A percentile compares a stretch with the other conserved stretches of the same genome.
phyloP scores from a whole-genome alignment of 148 eudicot genomes.

The Rhododendron williamsianum region DNA sequence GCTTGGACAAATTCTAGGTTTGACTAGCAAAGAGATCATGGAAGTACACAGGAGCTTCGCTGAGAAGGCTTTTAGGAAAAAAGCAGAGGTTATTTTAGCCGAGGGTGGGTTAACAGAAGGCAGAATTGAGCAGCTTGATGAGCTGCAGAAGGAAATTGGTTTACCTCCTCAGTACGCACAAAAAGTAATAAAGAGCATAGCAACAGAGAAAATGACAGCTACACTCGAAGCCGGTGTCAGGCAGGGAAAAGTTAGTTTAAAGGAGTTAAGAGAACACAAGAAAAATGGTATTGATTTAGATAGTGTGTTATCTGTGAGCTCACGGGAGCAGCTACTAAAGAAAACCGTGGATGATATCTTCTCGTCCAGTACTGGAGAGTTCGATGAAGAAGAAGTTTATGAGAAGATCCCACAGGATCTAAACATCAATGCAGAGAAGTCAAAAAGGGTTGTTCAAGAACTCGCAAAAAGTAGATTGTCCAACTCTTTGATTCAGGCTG shows the following conservation, averaged over 20 bases:
- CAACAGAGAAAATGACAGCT: slow-evolving; percentile 71
- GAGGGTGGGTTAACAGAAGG: slow-evolving; percentile 84
- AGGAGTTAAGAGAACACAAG: slow-evolving; percentile 74
- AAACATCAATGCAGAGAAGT: slow-evolving; percentile 56
- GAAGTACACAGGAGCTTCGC: slow-evolving; percentile 74
- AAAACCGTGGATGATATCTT: slow-evolving; percentile 71
- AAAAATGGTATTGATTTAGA: slow-evolving; percentile 65
- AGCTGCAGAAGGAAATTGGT: slow-evolving; percentile 75
- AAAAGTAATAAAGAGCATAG: slow-evolving; percentile 70
- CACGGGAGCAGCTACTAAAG: slow-evolving; percentile 73
- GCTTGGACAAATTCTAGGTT: slow-evolving; percentile 76
- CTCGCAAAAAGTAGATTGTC: slow-evolving; percentile 65
- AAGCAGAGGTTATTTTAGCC: slow-evolving; percentile 91
- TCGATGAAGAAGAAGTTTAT: slow-evolving; percentile 82
- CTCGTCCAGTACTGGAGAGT: slow-evolving; percentile 91
- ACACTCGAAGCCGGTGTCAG: slow-evolving; percentile 78
- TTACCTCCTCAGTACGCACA: slow-evolving; percentile 82
- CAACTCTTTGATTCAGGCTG: slow-evolving; percentile 73
- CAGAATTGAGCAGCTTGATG: slow-evolving; percentile 61
- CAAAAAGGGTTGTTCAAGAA: slow-evolving; percentile 64
- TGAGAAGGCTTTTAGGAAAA: slow-evolving; percentile 70
- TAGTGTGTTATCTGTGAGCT: slow-evolving; percentile 54
- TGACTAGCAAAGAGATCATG: slow-evolving; percentile 61
- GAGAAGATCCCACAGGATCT: slow-evolving; percentile 76
- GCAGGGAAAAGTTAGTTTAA: slow-evolving; percentile 73